Evolutionary conservation across 2,329 filamentous ascomycete genomes (phyloP).

Genomic region (Mycosphaerella sp.): DNA sequence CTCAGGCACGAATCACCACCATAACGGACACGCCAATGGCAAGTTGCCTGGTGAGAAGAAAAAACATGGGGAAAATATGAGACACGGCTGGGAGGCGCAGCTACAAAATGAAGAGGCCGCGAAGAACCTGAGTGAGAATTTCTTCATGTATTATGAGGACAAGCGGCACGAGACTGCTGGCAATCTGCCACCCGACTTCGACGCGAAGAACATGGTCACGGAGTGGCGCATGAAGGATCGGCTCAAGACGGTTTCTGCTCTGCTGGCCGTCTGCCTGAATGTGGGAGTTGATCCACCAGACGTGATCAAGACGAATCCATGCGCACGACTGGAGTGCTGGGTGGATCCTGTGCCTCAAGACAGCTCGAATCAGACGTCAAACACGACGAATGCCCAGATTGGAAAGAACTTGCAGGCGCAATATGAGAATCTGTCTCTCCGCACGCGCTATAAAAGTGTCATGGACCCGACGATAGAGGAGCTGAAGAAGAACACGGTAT

Average conservation of each 20-base stretch:
- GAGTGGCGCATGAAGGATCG: slow-evolving; percentile 98
- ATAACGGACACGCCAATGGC: slow-evolving; percentile 5
- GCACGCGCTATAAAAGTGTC: slow-evolving; percentile 97
- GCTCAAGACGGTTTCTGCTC: slow-evolving; percentile 92
- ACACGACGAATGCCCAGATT: slow-evolving; percentile 65
- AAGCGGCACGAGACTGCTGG: slow-evolving; percentile 95
- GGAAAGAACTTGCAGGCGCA: slow-evolving; percentile 93
- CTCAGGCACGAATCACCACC: slow-evolving; percentile 4
- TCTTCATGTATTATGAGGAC: slow-evolving; percentile 99
- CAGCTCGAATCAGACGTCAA: slow-evolving; percentile 28
- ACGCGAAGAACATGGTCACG: slow-evolving; percentile 50
- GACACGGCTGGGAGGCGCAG: slow-evolving; percentile 89
- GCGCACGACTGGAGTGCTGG: slow-evolving; percentile 93
- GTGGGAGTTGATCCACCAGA: slow-evolving; percentile 97
- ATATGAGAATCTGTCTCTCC: slow-evolving; percentile 89
- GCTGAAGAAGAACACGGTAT: slow-evolving; percentile 92
- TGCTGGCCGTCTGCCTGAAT: slow-evolving; percentile 89
- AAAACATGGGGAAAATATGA: slow-evolving; percentile 38
- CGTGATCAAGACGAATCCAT: slow-evolving; percentile 89
- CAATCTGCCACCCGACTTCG: slow-evolving; percentile 59
- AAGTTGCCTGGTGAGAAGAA: slow-evolving; percentile 4
- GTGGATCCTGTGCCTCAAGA: slow-evolving; percentile 74
- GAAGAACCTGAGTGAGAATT: slow-evolving; percentile 71
- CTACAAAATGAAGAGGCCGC: slow-evolving; percentile 81
- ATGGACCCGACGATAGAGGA: slow-evolving; percentile 95